Percentiles rank a stretch among this genome's conserved stretches.
Evolutionary conservation across 495 filamentous ascomycete species (phyloP).

Genomic region (Neurospora terricola): DNA sequence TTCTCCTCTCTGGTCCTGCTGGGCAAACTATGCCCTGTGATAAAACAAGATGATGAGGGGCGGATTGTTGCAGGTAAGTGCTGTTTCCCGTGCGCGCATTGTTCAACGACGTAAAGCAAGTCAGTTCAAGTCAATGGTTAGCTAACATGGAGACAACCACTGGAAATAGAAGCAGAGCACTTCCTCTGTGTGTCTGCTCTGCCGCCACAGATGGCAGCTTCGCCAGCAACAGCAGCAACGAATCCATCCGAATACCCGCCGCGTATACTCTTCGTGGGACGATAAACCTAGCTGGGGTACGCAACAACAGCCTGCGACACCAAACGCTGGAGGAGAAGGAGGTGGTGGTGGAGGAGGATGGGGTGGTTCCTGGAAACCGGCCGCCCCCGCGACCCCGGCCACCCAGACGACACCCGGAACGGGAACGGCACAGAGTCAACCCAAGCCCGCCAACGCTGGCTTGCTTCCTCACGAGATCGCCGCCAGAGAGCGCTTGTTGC

Average conservation of each 20-base stretch:
- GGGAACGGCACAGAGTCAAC: neutral
- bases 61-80: constrained; percentile 25
- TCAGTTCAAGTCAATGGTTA: neutral
- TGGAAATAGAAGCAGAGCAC: constrained; percentile 15
- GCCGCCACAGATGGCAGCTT: constrained; percentile 10
- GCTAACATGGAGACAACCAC: neutral
- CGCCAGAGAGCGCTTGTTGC: constrained; percentile 3
- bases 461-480: constrained; percentile 16
- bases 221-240: neutral
- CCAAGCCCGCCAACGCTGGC: neutral
- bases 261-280: neutral
- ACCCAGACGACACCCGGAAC: neutral
- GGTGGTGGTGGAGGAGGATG: neutral
- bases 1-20: neutral
- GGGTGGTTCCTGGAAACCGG: neutral
- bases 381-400: neutral
- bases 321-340: neutral
- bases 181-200: constrained; percentile 17
- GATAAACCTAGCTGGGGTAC: neutral
- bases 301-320: neutral
- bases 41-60: constrained; percentile 21
- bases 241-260: neutral
- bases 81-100: neutral
- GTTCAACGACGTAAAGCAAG: neutral
- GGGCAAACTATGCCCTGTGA: constrained; percentile 15